These are phyloP conservation scores for Viridothelium virens DNA, from an alignment of 495 filamentous ascomycete genomes.

Conservation along the genomic window DNA sequence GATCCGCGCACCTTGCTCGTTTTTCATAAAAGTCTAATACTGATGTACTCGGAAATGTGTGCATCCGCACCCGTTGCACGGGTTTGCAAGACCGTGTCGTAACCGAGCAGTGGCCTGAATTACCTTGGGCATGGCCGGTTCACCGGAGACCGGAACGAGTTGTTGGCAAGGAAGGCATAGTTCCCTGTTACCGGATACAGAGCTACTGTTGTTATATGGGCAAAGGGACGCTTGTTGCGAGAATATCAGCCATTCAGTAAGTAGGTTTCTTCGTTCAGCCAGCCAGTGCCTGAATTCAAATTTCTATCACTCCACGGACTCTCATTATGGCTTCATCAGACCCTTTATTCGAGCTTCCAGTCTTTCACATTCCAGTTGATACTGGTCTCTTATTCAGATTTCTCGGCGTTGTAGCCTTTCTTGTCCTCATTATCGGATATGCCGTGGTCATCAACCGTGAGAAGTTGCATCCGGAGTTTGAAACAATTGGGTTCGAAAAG, in stretches of 20 bases:
- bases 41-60: background rate
- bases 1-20: background rate
- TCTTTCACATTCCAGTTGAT: background rate
- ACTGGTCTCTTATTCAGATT: background rate
- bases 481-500: slow-evolving; percentile 3
- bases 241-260: no score
- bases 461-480: background rate
- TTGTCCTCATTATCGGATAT: background rate
- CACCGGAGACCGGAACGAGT: no score
- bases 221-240: no score
- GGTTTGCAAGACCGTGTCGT: background rate
- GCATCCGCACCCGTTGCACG: background rate
- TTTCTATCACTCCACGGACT: background rate
- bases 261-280: no score
- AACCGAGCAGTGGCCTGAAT: no score
- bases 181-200: no score
- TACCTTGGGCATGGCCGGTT: no score
- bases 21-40: background rate
- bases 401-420: background rate
- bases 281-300: background rate
- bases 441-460: background rate
- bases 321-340: background rate
- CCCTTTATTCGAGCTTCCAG: background rate
- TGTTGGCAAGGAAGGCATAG: no score
- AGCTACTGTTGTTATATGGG: no score